phyloP scores from a whole-genome alignment of 1,139 yeast genomes.

The Pneumocystis sp. region DNA sequence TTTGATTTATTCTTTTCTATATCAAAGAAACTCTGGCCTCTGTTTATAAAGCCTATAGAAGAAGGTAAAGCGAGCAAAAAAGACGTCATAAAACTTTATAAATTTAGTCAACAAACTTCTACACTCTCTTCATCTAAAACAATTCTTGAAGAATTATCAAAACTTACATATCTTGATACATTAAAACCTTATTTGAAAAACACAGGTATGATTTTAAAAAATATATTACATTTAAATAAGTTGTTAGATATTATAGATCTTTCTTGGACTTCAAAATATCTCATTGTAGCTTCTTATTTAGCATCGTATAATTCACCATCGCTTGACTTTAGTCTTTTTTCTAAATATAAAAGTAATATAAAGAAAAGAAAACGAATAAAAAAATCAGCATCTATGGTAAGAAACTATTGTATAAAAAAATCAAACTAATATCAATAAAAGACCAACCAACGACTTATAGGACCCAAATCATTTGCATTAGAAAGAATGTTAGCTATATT shows the following conservation, averaged over 20 bases:
- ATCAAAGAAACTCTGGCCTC: conserved; percentile 12
- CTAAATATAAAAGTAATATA: conserved; percentile 34
- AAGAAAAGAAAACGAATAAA: conserved; percentile 4
- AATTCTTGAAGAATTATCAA: background rate
- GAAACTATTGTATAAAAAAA: conserved; percentile 1
- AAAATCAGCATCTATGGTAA: background rate
- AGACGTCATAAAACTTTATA: background rate
- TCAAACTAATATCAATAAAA: background rate
- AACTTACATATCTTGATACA: background rate
- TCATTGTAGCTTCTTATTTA: conserved; percentile 52
- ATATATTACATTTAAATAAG: background rate
- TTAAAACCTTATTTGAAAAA: background rate
- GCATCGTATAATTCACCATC: conserved; percentile 53
- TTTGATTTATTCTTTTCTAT: conserved; percentile 2
- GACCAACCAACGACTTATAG: conserved; percentile 22
- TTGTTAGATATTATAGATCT: background rate
- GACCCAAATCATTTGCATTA: conserved; percentile 49
- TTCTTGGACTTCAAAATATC: conserved; percentile 31
- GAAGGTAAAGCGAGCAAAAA: conserved; percentile 9
- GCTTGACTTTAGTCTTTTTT: conserved; percentile 44
- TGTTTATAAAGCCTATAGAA: conserved; percentile 19
- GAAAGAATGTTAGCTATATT: conserved; percentile 56
- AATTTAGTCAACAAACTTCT: background rate
- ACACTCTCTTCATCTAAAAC: background rate
- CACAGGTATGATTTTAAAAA: background rate